A percentile compares a stretch with the other conserved stretches of the same genome.
These are phyloP conservation scores for Persicaria tinctoria DNA, from an alignment of 148 eudicot genomes.

Conservation along the genomic window DNA sequence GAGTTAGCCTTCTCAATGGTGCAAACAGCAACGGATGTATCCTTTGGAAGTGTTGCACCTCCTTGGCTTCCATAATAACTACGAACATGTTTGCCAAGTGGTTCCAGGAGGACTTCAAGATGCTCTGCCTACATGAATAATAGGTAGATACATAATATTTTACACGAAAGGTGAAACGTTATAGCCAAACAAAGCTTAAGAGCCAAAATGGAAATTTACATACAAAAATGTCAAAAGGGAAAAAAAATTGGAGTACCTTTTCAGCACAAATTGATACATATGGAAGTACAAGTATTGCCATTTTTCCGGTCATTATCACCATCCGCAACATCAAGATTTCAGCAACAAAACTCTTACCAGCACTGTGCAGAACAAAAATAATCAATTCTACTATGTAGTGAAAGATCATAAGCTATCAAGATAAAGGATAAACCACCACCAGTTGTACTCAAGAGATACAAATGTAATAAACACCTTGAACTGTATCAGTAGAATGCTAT, in stretches of 20 bases:
- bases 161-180: not conserved
- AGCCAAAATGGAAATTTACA: not conserved
- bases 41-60: constrained; percentile 89
- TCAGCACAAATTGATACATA: constrained; percentile 98
- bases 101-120: constrained; percentile 81
- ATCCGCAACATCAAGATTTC: constrained; percentile 89
- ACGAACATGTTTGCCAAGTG: constrained; percentile 87
- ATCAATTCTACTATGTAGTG: constrained; percentile 8
- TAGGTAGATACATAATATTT: not conserved
- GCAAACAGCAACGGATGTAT: constrained; percentile 95
- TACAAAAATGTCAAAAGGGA: not conserved
- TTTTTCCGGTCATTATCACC: constrained; percentile 67
- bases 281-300: constrained; percentile 95
- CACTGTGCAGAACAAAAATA: constrained; percentile 42
- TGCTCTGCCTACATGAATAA: constrained; percentile 67
- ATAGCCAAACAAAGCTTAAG: not conserved
- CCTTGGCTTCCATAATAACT: constrained; percentile 99
- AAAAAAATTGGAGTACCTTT: constrained; percentile 45
- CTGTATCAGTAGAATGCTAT: not conserved
- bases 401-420: not conserved
- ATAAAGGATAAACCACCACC: not conserved
- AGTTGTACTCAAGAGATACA: not conserved
- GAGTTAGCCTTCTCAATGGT: constrained; percentile 99
- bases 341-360: constrained; percentile 99
- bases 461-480: not conserved